phyloP scores from a whole-genome alignment of 2,329 filamentous ascomycete genomes.

The Trichoderma polysporum region DNA sequence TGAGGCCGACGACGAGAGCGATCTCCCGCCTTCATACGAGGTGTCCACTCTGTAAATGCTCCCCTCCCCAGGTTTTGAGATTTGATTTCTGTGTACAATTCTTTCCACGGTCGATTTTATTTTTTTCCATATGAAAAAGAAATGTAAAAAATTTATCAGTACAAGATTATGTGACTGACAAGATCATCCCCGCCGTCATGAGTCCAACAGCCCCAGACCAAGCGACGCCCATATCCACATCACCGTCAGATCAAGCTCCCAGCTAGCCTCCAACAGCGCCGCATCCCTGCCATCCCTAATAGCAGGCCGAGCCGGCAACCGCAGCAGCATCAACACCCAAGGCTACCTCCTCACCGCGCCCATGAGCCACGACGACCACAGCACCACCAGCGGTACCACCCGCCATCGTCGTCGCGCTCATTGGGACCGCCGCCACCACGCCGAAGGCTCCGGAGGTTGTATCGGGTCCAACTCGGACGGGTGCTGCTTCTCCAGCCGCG shows the following conservation, averaged over 20 bases:
- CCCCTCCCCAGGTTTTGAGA: too few relatives aligned
- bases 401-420: background rate
- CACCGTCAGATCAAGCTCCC: conserved; percentile 8
- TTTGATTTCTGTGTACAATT: too few relatives aligned
- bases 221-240: conserved; percentile 15
- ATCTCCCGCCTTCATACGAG: conserved; percentile 18
- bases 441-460: background rate
- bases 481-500: conserved; percentile 23
- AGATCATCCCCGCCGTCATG: background rate
- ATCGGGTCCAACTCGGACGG: conserved; percentile 3
- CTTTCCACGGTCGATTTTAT: too few relatives aligned
- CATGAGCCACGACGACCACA: background rate
- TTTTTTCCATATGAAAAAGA: too few relatives aligned
- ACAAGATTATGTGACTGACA: too few relatives aligned
- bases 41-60: conserved; percentile 3
- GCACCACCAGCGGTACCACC: background rate
- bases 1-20: background rate
- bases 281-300: background rate
- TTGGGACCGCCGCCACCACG: background rate
- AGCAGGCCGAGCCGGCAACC: background rate
- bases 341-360: conserved; percentile 13
- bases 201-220: conserved; percentile 7
- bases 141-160: too few relatives aligned
- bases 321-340: conserved; percentile 10
- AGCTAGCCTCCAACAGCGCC: background rate